A percentile compares a stretch with the other conserved stretches of the same genome.
phyloP scores from a whole-genome alignment of 331 rosid genomes.

The Acacia pycnantha region DNA sequence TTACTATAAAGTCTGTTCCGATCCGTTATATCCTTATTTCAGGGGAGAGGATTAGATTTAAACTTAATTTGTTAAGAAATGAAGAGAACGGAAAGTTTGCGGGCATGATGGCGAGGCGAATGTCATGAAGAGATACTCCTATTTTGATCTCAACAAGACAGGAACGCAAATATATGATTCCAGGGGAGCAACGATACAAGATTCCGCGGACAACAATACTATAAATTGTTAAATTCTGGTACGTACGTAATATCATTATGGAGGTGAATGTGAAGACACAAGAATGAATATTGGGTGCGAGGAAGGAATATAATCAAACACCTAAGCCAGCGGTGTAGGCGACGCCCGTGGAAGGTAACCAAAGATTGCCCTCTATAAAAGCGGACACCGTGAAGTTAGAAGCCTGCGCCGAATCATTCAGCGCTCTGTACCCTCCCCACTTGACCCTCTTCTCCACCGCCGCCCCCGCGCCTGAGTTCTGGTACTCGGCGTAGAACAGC shows the following conservation, averaged over 20 bases:
- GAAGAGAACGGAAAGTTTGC: not conserved
- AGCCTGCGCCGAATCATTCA: constrained; percentile 45
- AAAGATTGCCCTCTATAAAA: constrained; percentile 62
- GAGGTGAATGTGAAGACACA: not conserved
- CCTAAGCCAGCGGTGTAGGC: constrained; percentile 44
- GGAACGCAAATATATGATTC: not conserved
- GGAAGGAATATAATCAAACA: not conserved
- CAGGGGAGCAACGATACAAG: not conserved
- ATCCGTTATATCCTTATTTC: too few relatives aligned
- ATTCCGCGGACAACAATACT: too few relatives aligned
- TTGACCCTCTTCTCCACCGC: constrained; percentile 34
- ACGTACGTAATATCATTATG: not conserved
- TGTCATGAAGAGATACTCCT: not conserved
- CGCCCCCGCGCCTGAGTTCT: constrained; percentile 62
- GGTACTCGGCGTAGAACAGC: constrained; percentile 58
- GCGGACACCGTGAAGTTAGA: constrained; percentile 57
- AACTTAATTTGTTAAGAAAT: too few relatives aligned
- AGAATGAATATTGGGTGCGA: not conserved
- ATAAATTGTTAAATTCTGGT: not conserved
- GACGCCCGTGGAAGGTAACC: constrained; percentile 73
- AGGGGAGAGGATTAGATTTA: too few relatives aligned
- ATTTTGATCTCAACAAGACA: not conserved
- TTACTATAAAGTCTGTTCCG: too few relatives aligned
- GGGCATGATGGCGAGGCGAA: not conserved
- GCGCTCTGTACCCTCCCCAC: constrained; percentile 57